Evolutionary conservation across 768 basidiomycete species (phyloP).

Genomic region (Pulveroboletus sp.): DNA sequence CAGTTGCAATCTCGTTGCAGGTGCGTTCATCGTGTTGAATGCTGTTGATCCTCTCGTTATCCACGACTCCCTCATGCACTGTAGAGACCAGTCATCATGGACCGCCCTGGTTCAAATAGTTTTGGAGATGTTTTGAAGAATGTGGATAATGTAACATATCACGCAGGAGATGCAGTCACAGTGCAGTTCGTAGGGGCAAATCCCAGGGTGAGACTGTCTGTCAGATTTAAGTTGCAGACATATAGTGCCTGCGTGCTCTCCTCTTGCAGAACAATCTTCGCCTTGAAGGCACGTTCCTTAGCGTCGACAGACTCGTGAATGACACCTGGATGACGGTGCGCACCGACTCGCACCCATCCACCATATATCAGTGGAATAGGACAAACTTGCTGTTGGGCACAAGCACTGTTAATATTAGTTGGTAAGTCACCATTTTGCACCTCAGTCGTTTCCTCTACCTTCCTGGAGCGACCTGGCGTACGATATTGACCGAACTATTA

Average conservation of each 20-base stretch:
- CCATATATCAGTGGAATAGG: slow-evolving; percentile 60
- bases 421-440: slow-evolving; percentile 35
- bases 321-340: slow-evolving; percentile 53
- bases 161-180: slow-evolving; percentile 51
- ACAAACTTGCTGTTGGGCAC: slow-evolving; percentile 53
- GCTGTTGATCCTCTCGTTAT: background rate
- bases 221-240: background rate
- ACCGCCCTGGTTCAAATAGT: slow-evolving; percentile 47
- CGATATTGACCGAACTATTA: background rate
- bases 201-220: slow-evolving; percentile 50
- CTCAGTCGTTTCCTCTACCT: background rate
- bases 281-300: slow-evolving; percentile 68
- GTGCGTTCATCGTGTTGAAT: slow-evolving; percentile 26
- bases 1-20: slow-evolving; percentile 63
- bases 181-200: slow-evolving; percentile 73
- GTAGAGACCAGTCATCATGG: slow-evolving; percentile 60
- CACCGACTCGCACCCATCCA: slow-evolving; percentile 78
- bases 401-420: slow-evolving; percentile 62
- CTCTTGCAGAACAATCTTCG: slow-evolving; percentile 64
- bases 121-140: slow-evolving; percentile 63
- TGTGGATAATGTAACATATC: slow-evolving; percentile 48
- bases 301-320: slow-evolving; percentile 49
- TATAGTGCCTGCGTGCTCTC: background rate
- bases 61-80: background rate
- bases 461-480: slow-evolving; percentile 4